Conservation (phyloP, 257 asterid genomes). For the Salvia splendens region DNA sequence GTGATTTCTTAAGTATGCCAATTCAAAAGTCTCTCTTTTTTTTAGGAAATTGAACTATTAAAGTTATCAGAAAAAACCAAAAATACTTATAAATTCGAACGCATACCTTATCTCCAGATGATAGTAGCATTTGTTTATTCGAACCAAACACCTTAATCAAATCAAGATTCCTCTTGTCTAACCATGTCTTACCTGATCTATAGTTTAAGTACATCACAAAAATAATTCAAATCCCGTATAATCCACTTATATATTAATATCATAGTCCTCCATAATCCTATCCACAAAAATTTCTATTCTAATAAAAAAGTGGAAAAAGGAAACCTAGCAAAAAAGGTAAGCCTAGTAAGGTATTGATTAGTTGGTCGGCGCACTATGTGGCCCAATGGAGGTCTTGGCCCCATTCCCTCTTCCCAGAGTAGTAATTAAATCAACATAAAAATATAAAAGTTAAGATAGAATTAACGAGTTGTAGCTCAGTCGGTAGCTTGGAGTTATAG, state of each 20-base stretch:
- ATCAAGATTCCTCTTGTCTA: slow-evolving; percentile 43
- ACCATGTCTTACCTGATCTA: slow-evolving; percentile 27
- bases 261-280: slow-evolving; percentile 21
- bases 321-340: slow-evolving; percentile 21
- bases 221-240: slow-evolving; percentile 16
- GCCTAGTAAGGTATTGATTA: slow-evolving; percentile 21
- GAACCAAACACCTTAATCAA: slow-evolving; percentile 25
- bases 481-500: too few relatives aligned
- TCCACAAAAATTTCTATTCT: slow-evolving; percentile 29
- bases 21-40: too few relatives aligned
- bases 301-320: slow-evolving; percentile 4
- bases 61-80: too few relatives aligned
- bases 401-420: not conserved
- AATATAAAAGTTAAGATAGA: too few relatives aligned
- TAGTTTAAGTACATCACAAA: slow-evolving; percentile 29
- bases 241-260: slow-evolving; percentile 15
- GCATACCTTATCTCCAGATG: not conserved
- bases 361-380: slow-evolving; percentile 43
- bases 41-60: too few relatives aligned
- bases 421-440: too few relatives aligned
- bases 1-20: too few relatives aligned
- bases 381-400: slow-evolving; percentile 25
- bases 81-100: too few relatives aligned
- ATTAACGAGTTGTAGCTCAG: too few relatives aligned
- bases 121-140: slow-evolving; percentile 6